Conservation (phyloP, 805 yeast genomes). For the Yamadazyma olivae region DNA sequence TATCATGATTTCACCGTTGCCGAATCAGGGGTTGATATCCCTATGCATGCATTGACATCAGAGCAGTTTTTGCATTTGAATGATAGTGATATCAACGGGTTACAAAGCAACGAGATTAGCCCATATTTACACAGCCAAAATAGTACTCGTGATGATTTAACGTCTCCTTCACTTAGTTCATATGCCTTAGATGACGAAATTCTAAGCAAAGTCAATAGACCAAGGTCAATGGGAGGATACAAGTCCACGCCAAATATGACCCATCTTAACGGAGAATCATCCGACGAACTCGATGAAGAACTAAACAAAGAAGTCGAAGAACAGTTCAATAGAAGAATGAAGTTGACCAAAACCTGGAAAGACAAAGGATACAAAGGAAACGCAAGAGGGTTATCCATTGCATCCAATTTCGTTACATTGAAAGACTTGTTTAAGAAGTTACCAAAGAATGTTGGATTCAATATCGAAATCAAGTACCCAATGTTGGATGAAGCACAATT, state of each 20-base stretch:
- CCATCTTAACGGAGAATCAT: conserved; percentile 6
- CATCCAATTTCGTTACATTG: conserved; percentile 87
- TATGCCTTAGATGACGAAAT: conserved; percentile 36
- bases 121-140: conserved; percentile 3
- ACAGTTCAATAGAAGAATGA: conserved; percentile 62
- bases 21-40: conserved; percentile 93
- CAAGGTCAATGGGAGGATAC: conserved; percentile 39
- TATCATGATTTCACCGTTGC: conserved; percentile 94
- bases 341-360: conserved; percentile 84
- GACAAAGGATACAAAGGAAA: conserved; percentile 89
- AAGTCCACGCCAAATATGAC: conserved; percentile 30
- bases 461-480: conserved; percentile 92
- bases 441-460: conserved; percentile 85
- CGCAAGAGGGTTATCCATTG: conserved; percentile 81
- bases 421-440: conserved; percentile 78
- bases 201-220: conserved; percentile 29
- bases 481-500: conserved; percentile 89
- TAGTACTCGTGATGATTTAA: conserved; percentile 3
- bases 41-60: conserved; percentile 87
- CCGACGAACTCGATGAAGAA: conserved; percentile 20
- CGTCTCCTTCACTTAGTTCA: conserved; percentile 7
- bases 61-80: conserved; percentile 78
- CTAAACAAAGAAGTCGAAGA: conserved; percentile 37
- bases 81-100: conserved; percentile 17
- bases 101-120: conserved; percentile 10